Conservation (phyloP, 1,284 basidiomycete species). For the Naganishia albida region DNA sequence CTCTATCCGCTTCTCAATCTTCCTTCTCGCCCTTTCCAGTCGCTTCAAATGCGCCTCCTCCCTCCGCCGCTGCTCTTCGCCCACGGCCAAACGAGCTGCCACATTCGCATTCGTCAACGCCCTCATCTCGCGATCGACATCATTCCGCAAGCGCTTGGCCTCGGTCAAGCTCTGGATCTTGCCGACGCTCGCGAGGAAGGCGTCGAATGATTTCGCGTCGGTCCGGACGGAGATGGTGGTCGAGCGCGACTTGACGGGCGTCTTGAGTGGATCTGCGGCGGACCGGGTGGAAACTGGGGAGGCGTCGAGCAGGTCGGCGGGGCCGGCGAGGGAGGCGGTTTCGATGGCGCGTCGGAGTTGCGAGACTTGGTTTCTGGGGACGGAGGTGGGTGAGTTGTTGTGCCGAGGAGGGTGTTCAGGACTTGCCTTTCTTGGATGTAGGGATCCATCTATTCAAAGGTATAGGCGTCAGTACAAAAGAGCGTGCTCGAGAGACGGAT, state of each 20-base stretch:
- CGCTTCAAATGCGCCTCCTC: slow-evolving; percentile 78
- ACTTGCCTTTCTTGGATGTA: slow-evolving; percentile 8
- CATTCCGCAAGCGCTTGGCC: slow-evolving; percentile 84
- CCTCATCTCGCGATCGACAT: slow-evolving; percentile 82
- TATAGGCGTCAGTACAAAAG: too few species aligned
- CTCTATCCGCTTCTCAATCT: slow-evolving; percentile 79
- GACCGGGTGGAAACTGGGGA: slow-evolving; percentile 17
- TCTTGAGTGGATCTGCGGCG: slow-evolving; percentile 3
- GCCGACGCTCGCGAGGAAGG: slow-evolving; percentile 80
- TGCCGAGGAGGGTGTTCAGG: not conserved
- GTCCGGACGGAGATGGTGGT: slow-evolving; percentile 43
- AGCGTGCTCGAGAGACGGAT: too few species aligned
- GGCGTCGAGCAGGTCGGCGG: not conserved
- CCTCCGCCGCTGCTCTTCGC: slow-evolving; percentile 46
- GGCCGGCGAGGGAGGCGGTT: slow-evolving; percentile 35
- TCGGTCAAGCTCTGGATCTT: slow-evolving; percentile 79
- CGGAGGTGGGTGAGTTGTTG: not conserved
- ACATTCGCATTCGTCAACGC: slow-evolving; percentile 74
- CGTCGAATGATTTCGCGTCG: slow-evolving; percentile 74
- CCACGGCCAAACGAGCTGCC: slow-evolving; percentile 75
- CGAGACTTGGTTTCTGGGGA: slow-evolving; percentile 55
- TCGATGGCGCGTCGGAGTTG: slow-evolving; percentile 58
- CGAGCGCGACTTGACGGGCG: slow-evolving; percentile 5
- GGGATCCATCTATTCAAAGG: not conserved
- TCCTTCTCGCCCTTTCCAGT: slow-evolving; percentile 80